Percentiles rank a stretch among this genome's conserved stretches.
These are phyloP conservation scores for Scutellaria baicalensis DNA, from an alignment of 257 asterid genomes.

Conservation along the genomic window DNA sequence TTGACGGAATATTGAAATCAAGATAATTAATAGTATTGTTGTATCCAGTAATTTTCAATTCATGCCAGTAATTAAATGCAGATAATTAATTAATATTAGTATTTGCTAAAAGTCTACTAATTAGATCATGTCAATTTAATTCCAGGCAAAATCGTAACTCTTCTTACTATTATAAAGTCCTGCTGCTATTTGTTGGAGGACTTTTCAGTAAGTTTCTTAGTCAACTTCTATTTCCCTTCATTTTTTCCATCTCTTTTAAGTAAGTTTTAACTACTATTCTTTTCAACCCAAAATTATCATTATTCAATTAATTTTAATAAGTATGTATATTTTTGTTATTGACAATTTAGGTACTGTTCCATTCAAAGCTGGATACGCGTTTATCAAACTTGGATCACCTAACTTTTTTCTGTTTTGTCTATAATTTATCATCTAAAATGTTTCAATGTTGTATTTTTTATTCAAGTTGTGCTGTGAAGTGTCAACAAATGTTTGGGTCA, in stretches of 20 bases:
- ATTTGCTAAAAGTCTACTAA: background rate
- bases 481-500: no score
- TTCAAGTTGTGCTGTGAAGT: no score
- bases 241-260: background rate
- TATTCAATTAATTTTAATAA: background rate
- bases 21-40: background rate
- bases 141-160: background rate
- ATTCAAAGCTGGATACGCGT: no score
- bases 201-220: slow-evolving; percentile 7
- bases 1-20: slow-evolving; percentile 11
- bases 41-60: slow-evolving; percentile 7
- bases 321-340: no score
- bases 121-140: background rate
- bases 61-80: background rate
- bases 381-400: no score
- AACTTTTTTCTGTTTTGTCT: no score
- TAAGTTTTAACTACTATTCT: background rate
- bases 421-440: no score
- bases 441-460: no score
- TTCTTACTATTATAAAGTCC: slow-evolving; percentile 1
- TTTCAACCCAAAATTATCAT: background rate
- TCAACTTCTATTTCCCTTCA: slow-evolving; percentile 6
- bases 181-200: slow-evolving; percentile 23
- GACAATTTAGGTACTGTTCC: no score
- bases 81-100: background rate